phyloP scores from a whole-genome alignment of 495 filamentous ascomycete species.

The Neurospora terricola region DNA sequence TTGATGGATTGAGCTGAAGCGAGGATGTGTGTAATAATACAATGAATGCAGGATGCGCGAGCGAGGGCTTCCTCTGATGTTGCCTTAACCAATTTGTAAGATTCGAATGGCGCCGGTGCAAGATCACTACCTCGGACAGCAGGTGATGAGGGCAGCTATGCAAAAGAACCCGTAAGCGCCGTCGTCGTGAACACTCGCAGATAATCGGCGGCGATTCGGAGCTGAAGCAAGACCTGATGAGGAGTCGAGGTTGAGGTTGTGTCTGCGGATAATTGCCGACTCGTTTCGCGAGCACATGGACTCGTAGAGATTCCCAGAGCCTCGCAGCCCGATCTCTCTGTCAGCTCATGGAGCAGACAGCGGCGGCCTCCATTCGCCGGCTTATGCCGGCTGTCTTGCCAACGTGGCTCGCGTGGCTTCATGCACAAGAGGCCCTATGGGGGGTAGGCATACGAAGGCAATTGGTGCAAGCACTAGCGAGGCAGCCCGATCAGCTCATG shows the following conservation, averaged over 20 bases:
- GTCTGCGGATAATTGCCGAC: background rate
- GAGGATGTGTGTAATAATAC: rapidly evolving
- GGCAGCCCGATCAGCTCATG: background rate
- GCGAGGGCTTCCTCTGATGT: background rate
- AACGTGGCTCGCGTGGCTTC: background rate
- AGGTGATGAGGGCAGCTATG: background rate
- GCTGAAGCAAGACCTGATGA: background rate
- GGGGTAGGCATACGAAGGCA: background rate
- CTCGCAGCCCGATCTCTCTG: background rate
- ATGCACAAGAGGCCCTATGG: background rate
- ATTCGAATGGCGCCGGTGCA: background rate
- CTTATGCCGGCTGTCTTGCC: background rate
- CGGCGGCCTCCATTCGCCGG: background rate
- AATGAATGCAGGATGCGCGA: background rate
- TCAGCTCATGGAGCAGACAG: background rate
- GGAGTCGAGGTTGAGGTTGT: background rate
- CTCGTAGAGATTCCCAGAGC: background rate
- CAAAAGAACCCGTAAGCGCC: background rate
- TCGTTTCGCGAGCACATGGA: background rate
- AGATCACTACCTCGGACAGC: background rate
- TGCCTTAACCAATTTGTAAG: background rate
- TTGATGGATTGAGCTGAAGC: background rate
- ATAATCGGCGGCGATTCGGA: background rate
- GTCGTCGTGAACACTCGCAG: background rate
- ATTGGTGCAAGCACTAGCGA: background rate